phyloP scores from a whole-genome alignment of 2,329 filamentous ascomycete species.

The Aphanoascus verrucosus region DNA sequence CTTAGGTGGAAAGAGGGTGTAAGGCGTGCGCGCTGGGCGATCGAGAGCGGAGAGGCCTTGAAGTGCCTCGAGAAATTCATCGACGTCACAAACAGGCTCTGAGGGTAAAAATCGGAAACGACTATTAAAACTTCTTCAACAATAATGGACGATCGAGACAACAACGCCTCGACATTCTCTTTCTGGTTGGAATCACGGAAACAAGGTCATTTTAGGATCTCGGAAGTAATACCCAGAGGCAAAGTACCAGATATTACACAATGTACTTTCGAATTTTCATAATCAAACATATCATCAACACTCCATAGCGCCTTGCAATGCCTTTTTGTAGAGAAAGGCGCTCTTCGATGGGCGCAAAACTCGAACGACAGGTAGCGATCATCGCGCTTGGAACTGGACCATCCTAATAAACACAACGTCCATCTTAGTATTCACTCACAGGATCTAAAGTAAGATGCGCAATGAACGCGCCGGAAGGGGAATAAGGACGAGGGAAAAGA shows the following conservation, averaged over 20 bases:
- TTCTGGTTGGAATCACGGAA: neutral
- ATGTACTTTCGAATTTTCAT: constrained; percentile 1
- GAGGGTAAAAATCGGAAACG: constrained; percentile 4
- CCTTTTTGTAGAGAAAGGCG: neutral
- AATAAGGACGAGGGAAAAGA: neutral
- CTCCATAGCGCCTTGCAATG: constrained; percentile 17
- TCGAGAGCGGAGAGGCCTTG: constrained; percentile 78
- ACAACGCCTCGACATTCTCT: neutral
- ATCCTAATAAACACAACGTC: constrained; percentile 49
- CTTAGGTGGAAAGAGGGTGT: constrained; percentile 93
- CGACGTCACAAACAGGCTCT: constrained; percentile 57
- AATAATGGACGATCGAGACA: too few species aligned
- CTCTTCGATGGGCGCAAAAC: neutral
- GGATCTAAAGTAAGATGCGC: neutral
- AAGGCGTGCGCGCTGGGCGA: constrained; percentile 73
- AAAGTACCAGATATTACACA: neutral
- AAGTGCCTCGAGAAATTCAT: constrained; percentile 75
- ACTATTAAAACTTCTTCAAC: too few species aligned
- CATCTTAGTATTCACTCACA: constrained; percentile 1
- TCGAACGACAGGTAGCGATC: constrained; percentile 20
- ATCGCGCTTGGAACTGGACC: constrained; percentile 97
- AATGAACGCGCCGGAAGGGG: neutral
- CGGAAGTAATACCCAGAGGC: neutral
- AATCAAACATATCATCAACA: constrained; percentile 8
- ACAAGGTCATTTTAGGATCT: neutral